These are phyloP conservation scores for Lepiota brunneoincarnata DNA, from an alignment of 768 basidiomycete species.

Conservation along the genomic window DNA sequence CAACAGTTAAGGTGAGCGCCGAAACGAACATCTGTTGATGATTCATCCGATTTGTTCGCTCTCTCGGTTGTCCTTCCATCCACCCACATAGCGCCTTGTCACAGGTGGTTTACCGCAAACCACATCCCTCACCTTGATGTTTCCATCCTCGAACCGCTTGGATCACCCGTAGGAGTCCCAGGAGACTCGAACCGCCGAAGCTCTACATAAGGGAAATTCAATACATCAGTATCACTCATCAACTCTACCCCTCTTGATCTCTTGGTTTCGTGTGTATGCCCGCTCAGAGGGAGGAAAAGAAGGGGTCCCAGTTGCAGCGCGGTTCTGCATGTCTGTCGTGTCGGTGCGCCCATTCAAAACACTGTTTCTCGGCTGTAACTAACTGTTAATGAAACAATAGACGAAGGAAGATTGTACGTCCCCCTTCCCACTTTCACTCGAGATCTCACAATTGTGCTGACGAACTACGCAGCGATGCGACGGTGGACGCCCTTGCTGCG, in stretches of 20 bases:
- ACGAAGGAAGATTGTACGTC: constrained; percentile 42
- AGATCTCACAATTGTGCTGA: background rate
- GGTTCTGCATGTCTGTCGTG: constrained; percentile 44
- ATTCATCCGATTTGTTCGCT: constrained; percentile 1
- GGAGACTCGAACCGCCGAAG: background rate
- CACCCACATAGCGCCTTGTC: background rate
- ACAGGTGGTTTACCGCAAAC: background rate
- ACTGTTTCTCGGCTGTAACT: background rate
- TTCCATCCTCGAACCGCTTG: background rate
- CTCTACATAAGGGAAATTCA: constrained; percentile 3
- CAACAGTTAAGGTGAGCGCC: too few species aligned
- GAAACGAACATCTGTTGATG: background rate
- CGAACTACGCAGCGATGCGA: constrained; percentile 53
- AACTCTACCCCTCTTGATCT: background rate
- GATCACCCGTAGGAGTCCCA: background rate
- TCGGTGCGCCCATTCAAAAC: constrained; percentile 28
- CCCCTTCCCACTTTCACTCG: background rate
- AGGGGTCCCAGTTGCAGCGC: constrained; percentile 27
- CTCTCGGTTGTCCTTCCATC: background rate
- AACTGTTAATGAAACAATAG: constrained; percentile 19
- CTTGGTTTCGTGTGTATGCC: constrained; percentile 9
- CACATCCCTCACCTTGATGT: background rate
- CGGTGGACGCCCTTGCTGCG: constrained; percentile 52
- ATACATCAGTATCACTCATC: background rate
- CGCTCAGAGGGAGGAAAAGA: constrained; percentile 10